Evolutionary conservation across 2,329 filamentous ascomycete species (phyloP).

Genomic region (Fusarium agapanthi): DNA sequence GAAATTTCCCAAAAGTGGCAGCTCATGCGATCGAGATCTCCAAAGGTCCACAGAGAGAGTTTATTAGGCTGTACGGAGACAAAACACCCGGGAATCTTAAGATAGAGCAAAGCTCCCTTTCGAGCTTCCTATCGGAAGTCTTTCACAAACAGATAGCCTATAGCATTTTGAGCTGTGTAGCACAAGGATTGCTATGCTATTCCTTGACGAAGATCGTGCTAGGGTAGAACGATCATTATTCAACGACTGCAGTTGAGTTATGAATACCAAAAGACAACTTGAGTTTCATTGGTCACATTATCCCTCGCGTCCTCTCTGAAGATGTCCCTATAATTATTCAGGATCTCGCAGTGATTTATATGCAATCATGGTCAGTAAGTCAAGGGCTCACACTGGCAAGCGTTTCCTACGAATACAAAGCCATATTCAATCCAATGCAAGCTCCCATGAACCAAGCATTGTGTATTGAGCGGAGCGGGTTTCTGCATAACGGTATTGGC

Average conservation of each 20-base stretch:
- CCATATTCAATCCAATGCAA: neutral
- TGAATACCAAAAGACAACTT: neutral
- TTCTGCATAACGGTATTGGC: neutral
- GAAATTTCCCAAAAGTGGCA: constrained; percentile 2
- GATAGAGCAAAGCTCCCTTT: neutral
- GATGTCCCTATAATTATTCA: neutral
- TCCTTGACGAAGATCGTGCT: constrained; percentile 10
- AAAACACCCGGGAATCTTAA: neutral
- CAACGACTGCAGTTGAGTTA: neutral
- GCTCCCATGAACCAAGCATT: neutral
- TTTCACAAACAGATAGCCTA: constrained; percentile 19
- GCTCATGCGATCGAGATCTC: constrained; percentile 29
- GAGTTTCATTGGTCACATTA: neutral
- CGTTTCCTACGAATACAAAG: neutral
- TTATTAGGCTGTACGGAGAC: neutral
- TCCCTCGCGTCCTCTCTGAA: neutral
- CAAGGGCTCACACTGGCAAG: neutral
- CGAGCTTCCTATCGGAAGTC: neutral
- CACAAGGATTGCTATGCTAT: neutral
- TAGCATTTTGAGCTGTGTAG: neutral
- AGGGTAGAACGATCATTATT: constrained; percentile 18
- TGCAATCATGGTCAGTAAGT: neutral
- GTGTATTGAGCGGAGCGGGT: constrained; percentile 2
- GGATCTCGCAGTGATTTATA: neutral
- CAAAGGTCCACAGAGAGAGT: neutral